Conservation (phyloP, 345 rosid genomes). For the Carallia pectinifolia region DNA sequence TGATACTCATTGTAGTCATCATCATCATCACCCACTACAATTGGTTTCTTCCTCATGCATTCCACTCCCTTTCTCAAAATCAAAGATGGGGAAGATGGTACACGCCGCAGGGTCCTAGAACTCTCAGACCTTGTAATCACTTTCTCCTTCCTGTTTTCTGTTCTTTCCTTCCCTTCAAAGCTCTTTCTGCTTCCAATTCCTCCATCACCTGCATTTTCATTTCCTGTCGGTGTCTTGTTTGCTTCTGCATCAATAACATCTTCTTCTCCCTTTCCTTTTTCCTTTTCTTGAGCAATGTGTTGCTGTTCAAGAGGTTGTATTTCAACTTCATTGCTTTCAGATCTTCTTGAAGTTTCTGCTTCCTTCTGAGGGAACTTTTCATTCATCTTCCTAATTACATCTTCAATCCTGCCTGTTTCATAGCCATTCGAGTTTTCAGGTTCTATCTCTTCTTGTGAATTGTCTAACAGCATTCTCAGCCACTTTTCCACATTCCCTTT, state of each 20-base stretch:
- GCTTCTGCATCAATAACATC: conserved; percentile 23
- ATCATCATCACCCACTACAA: conserved; percentile 41
- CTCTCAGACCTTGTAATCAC: conserved; percentile 68
- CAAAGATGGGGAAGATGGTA: conserved; percentile 91
- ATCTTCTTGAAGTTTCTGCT: conserved; percentile 19
- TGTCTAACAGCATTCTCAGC: conserved; percentile 77
- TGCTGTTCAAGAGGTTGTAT: conserved; percentile 23
- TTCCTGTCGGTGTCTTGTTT: conserved; percentile 5
- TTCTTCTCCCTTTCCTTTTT: conserved; percentile 19
- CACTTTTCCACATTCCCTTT: conserved; percentile 93
- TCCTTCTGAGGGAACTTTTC: conserved; percentile 51
- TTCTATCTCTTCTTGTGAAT: conserved; percentile 41
- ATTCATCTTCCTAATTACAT: conserved; percentile 51
- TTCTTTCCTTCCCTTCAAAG: conserved; percentile 40
- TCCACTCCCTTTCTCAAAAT: conserved; percentile 81
- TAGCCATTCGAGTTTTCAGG: conserved; percentile 27
- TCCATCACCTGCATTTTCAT: conserved; percentile 2
- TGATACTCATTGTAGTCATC: conserved; percentile 46
- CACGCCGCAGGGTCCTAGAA: conserved; percentile 67
- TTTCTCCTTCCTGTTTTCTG: conserved; percentile 47
- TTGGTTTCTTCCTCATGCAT: conserved; percentile 76
- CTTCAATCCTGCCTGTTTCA: conserved; percentile 41
- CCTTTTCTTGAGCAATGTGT: conserved; percentile 14
- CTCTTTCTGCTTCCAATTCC: conserved; percentile 27
- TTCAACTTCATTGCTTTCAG: background rate